These are phyloP conservation scores for Murraya paniculata DNA, from an alignment of 345 rosid species.

Conservation along the genomic window DNA sequence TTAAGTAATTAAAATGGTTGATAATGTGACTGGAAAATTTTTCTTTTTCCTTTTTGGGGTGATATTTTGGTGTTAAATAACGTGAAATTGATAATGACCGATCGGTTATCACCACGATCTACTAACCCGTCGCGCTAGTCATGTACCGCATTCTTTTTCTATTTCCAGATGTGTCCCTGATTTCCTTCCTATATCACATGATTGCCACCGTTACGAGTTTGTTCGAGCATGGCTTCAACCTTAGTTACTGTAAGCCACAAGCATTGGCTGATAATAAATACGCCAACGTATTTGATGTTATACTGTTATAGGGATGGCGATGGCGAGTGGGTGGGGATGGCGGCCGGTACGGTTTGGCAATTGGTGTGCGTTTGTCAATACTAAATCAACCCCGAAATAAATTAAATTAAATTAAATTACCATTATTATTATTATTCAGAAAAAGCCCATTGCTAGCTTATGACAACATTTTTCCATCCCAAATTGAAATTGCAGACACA, in stretches of 20 bases:
- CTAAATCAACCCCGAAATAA: too few species aligned
- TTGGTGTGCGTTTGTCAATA: too few species aligned
- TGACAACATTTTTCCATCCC: too few species aligned
- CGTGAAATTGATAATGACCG: conserved; percentile 26
- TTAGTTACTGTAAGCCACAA: neutral
- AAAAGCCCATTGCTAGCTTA: too few species aligned
- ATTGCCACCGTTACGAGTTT: neutral
- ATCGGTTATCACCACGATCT: conserved; percentile 11
- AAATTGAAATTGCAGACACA: too few species aligned
- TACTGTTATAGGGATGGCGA: too few species aligned
- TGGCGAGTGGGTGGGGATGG: too few species aligned
- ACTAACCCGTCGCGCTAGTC: neutral
- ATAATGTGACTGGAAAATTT: neutral
- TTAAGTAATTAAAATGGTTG: neutral
- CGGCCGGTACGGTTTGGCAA: too few species aligned
- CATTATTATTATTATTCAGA: too few species aligned
- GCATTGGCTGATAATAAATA: neutral
- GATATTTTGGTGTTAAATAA: neutral
- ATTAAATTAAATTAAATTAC: too few species aligned
- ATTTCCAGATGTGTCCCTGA: neutral
- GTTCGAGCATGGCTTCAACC: neutral
- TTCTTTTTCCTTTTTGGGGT: neutral
- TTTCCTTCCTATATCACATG: neutral
- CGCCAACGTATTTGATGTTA: neutral
- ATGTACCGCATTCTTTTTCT: neutral